Percentiles rank a stretch among this genome's conserved stretches.
Evolutionary conservation across 441 rosid genomes (phyloP).

Genomic region (Pelargonium myrrhifolium): DNA sequence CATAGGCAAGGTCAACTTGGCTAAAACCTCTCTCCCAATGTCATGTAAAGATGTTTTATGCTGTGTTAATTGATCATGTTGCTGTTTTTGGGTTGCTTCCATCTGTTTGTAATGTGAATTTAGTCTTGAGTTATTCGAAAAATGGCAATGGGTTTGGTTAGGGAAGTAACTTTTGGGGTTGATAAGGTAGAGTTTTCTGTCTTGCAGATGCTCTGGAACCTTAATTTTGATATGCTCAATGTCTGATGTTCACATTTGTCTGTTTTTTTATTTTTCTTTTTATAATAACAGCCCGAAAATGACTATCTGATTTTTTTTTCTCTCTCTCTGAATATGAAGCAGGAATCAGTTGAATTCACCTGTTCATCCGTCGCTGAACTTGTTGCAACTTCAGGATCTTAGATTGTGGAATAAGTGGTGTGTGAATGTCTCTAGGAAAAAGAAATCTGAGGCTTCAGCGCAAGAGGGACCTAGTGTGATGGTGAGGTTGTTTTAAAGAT

Average conservation of each 20-base stretch:
- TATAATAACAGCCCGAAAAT: not conserved
- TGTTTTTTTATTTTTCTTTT: not conserved
- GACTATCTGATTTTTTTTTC: not conserved
- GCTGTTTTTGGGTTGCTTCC: too few species aligned
- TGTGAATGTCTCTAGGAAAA: constrained; percentile 43
- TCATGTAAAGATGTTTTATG: not conserved
- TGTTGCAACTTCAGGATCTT: constrained; percentile 37
- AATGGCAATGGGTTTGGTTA: constrained; percentile 3
- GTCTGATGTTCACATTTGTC: not conserved
- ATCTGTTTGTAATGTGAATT: not conserved
- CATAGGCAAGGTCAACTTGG: not conserved
- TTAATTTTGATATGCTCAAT: too few species aligned
- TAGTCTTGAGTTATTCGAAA: not conserved
- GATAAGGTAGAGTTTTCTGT: not conserved
- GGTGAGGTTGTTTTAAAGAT: constrained; percentile 45
- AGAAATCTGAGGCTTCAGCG: constrained; percentile 33
- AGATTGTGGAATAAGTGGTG: constrained; percentile 41
- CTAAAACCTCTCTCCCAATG: not conserved
- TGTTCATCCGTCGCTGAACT: constrained; percentile 28
- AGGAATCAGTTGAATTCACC: constrained; percentile 37
- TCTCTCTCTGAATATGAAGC: constrained; percentile 25
- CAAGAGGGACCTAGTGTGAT: constrained; percentile 38
- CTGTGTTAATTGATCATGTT: not conserved
- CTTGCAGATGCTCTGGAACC: not conserved
- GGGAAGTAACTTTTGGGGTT: not conserved